These are phyloP conservation scores for Tylopilus subfusipes DNA, from an alignment of 768 basidiomycete genomes.

Conservation along the genomic window DNA sequence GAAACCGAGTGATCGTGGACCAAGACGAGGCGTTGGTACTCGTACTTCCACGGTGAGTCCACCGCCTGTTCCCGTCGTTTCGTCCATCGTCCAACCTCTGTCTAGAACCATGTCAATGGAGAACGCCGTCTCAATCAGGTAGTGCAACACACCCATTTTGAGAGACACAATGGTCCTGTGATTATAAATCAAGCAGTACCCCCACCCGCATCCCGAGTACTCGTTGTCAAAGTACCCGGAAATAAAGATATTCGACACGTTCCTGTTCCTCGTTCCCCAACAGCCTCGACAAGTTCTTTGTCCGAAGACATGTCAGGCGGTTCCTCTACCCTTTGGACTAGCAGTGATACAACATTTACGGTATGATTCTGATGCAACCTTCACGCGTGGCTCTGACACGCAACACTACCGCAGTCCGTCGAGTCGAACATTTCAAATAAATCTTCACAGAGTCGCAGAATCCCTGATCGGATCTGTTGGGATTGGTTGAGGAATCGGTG, in stretches of 20 bases:
- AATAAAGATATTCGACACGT: background rate
- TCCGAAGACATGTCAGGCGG: constrained; percentile 18
- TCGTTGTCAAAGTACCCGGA: constrained; percentile 11
- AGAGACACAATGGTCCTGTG: constrained; percentile 6
- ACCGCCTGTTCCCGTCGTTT: background rate
- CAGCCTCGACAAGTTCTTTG: constrained; percentile 3
- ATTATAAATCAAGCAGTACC: background rate
- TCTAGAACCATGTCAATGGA: constrained; percentile 3
- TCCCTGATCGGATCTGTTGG: background rate
- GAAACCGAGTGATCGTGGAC: background rate
- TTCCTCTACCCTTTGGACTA: constrained; percentile 4
- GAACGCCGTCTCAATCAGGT: background rate
- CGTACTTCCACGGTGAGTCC: constrained; percentile 3
- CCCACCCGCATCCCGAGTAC: constrained; percentile 1
- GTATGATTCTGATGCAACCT: constrained; percentile 1
- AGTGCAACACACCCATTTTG: background rate
- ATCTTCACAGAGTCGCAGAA: background rate
- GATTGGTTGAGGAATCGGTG: constrained; percentile 2
- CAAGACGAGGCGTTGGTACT: background rate
- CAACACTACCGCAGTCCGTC: constrained; percentile 14
- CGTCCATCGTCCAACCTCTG: background rate
- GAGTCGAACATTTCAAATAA: constrained; percentile 9
- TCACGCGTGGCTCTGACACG: background rate
- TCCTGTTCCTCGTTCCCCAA: constrained; percentile 15
- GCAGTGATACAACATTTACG: constrained; percentile 21